Base-by-base conservation (phyloP, 495 filamentous ascomycete species). In the Aspergillus bridgeri region DNA sequence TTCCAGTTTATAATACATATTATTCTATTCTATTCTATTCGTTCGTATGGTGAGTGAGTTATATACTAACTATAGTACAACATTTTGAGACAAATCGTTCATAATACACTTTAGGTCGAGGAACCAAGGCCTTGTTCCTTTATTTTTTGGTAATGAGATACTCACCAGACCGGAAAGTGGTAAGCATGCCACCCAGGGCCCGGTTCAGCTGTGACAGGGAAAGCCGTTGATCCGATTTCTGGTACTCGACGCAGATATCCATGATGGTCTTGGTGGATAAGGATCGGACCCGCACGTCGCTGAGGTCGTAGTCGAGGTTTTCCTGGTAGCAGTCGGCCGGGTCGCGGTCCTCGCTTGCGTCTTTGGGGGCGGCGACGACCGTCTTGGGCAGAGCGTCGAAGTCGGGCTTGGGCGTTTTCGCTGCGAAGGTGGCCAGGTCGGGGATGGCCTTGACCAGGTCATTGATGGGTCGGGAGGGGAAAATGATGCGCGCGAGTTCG, bases 291-390 rank as follows among this genome's bases (percentile, higher is more conserved):
- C 68, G 67, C 17, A 66, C 56, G 1, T 62, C 62, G n/a, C 57
- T 66, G 0, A 78, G 53, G 42, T 76, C 73, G 55, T 76, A 78
- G 43, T 76, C 65, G 5, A 75, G 53, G 25, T 73, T 71, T 19
- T 69, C 66, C 48, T 75, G 71, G 60, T 64, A 73, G 38, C 57
- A 62, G 5, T 52, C n/a, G 1, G 49, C 52, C 0, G 72, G 62
- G 42, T 74, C 69, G 0, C 43, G 58, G 3, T 18, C 1, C 18
- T 46, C 9, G 19, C 13, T 18, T 6, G 51, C 24, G 11, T 19
- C 24, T 38, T 15, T 4, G 24, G 21, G 15, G 25, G 42, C 9
- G 21, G 49, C 55, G 44, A 51, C 52, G 38, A 63, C 23, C 20
- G 65, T 57, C 47, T 68, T 65, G 15, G 61, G 59, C 0, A 58